Conservation (phyloP, 2,329 filamentous ascomycete species). For the Xylaria sp. region DNA sequence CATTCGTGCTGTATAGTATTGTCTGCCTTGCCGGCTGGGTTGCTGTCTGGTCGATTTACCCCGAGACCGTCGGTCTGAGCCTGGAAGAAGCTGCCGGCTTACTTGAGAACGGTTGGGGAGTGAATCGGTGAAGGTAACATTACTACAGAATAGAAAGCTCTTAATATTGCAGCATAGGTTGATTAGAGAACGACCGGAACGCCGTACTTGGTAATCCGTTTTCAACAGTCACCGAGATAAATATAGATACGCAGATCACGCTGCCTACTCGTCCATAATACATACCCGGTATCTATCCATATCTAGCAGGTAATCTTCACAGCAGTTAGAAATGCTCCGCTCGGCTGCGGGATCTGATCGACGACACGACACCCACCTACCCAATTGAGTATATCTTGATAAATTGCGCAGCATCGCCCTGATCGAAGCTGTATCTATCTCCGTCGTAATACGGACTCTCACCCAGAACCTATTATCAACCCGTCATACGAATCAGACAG, state of each 20-base stretch:
- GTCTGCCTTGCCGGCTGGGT: constrained; percentile 66
- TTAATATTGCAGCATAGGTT: no score
- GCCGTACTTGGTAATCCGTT: no score
- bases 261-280: background rate
- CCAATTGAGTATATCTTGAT: background rate
- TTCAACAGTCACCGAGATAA: background rate
- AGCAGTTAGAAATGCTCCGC: background rate
- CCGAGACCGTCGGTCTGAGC: constrained; percentile 76
- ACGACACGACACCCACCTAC: background rate
- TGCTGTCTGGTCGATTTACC: constrained; percentile 69
- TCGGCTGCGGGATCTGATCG: background rate
- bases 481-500: no score
- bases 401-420: background rate
- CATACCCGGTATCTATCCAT: background rate
- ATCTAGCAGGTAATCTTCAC: background rate
- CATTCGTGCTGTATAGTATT: constrained; percentile 72
- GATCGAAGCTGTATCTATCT: no score
- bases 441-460: no score
- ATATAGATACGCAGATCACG: background rate
- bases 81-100: constrained; percentile 74
- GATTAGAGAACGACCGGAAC: no score
- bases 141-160: background rate
- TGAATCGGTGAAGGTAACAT: constrained; percentile 37
- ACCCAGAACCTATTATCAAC: no score
- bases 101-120: constrained; percentile 68